Base-by-base conservation (phyloP, 176 grass and related monocot species). In the Musa troglodytarum region DNA sequence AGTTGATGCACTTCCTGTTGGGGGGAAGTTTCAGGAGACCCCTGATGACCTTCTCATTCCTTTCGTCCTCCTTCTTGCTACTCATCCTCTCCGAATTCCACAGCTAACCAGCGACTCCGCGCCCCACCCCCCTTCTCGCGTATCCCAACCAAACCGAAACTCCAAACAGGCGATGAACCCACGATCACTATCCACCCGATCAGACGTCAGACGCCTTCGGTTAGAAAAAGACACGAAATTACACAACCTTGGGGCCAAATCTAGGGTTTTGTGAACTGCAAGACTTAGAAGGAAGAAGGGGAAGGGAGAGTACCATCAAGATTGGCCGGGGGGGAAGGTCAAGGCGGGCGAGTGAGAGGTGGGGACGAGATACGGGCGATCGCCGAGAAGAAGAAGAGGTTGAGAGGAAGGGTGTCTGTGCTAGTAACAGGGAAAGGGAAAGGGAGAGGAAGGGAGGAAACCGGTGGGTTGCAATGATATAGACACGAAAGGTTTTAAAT, bases 1-100 rank as follows among this genome's bases (percentile, higher is more conserved):
- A 92, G 74, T 90, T 96, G 81, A 96, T 86, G 76, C 93, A 96
- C 82, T 83, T 90, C 76, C 89, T 85, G 73, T 92, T 96, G 43
- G 93, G 89, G 11, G 93, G 93, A 83, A 96, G 89, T 87, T 92
- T 96, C 78, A 92, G 88, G 69, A 96, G 89, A 53, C 93, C 93
- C 79, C 93, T 82, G 52, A 96, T 91, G 75, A 92, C 52, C 79
- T 91, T 91, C 83, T 96, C 93, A 83, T 92, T 96, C 87, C 83
- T 90, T 83, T 96, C 89, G 80, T 96, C 93, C 76, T 85, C 89
- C 77, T 90, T 96, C 80, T 83, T 96, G 54, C 83, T 86, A 56
- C 73, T 81, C 78, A 80, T 85, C 68, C 20, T 84, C 56, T 11
- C 63, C 10, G 11, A 61, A 61, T n/a, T 61, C 8, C 16, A 61